Base-by-base conservation (phyloP, 2,329 filamentous ascomycete genomes). In the Claviceps humidiphila region DNA sequence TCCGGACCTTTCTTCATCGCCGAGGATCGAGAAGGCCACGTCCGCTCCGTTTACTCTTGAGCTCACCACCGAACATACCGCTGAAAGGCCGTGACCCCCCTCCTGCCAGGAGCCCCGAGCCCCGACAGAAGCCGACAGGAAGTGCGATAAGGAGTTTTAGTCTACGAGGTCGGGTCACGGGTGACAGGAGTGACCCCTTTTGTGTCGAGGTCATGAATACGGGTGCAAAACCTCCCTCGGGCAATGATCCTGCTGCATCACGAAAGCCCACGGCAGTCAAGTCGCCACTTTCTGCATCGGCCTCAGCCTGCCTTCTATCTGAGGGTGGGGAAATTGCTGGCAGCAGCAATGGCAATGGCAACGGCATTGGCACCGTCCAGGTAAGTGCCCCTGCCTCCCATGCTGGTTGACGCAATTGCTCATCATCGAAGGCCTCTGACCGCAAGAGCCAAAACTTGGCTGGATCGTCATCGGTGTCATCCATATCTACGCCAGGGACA, bases 1-100 rank as follows among this genome's bases (percentile, higher is more conserved):
- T 42, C 51, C 53, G 53, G 53, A 42, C 34, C 46, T 43, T 45
- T 46, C 49, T 20, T 41, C 45, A 45, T 38, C 30, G 37, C 49
- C 53, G 54, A 54, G 38, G 53, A 57, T 57, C 56, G 54, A 55
- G 50, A 45, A 26, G 26, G 37, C 48, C 39, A 50, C 42, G 40
- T 54, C 53, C 44, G 52, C 52, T 46, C 52, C 52, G 55, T 57
- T 53, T 45, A 51, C 49, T 47, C 55, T 53, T 43, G 41, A 54
- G 49, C 39, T 49, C 50, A 55, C n/a, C 50, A 48, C 49, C 53
- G 49, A 53, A 51, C 17, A 48, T 39, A 51, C 46, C 51, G 49
- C 49, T 49, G 49, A 53, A 30, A 49, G 53, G 49, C 46, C 55
- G 51, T 51, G 41, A 17, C 38, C 38, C 43, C 11, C 37, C 20